These are phyloP conservation scores for Barnettozyma hawaiiensis DNA, from an alignment of 1,139 yeast genomes.

Conservation along the genomic window DNA sequence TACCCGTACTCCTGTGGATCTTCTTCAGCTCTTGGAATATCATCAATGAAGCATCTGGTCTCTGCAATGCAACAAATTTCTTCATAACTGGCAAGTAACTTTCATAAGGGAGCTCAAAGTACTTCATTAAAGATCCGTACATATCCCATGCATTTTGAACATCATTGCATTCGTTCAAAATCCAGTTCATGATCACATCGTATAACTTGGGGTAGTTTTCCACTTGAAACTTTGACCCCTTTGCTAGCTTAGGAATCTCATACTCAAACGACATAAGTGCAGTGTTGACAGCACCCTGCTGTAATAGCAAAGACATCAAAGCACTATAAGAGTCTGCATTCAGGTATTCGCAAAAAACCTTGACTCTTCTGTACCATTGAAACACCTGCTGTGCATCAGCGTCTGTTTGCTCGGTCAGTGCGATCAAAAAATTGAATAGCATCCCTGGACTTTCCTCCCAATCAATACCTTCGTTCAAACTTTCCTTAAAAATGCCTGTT, in stretches of 20 bases:
- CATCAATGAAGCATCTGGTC: conserved; percentile 60
- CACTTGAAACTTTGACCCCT: conserved; percentile 27
- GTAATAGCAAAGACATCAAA: conserved; percentile 42
- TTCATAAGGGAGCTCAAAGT: conserved; percentile 56
- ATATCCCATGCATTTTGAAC: conserved; percentile 58
- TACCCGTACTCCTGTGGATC: conserved; percentile 50
- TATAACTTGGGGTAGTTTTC: conserved; percentile 33
- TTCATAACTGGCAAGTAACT: conserved; percentile 55
- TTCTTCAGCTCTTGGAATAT: conserved; percentile 61
- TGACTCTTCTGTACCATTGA: conserved; percentile 31
- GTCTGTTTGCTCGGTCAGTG: conserved; percentile 22
- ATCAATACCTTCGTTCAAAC: conserved; percentile 35
- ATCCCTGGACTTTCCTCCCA: conserved; percentile 31
- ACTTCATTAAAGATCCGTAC: conserved; percentile 53
- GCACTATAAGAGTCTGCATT: conserved; percentile 42
- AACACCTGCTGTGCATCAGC: conserved; percentile 27
- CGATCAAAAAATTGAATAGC: conserved; percentile 24
- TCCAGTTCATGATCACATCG: conserved; percentile 42
- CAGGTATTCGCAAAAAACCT: conserved; percentile 34
- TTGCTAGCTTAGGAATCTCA: conserved; percentile 49
- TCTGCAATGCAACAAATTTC: conserved; percentile 43
- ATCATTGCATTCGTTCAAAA: conserved; percentile 38
- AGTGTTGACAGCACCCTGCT: conserved; percentile 49
- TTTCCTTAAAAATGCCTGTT: conserved; percentile 32
- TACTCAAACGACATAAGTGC: conserved; percentile 52